Evolutionary conservation across 1,284 basidiomycete species (phyloP), one percentile per base, ranked within the genome.

Genomic region (Mrakiaceae sp.): DNA sequence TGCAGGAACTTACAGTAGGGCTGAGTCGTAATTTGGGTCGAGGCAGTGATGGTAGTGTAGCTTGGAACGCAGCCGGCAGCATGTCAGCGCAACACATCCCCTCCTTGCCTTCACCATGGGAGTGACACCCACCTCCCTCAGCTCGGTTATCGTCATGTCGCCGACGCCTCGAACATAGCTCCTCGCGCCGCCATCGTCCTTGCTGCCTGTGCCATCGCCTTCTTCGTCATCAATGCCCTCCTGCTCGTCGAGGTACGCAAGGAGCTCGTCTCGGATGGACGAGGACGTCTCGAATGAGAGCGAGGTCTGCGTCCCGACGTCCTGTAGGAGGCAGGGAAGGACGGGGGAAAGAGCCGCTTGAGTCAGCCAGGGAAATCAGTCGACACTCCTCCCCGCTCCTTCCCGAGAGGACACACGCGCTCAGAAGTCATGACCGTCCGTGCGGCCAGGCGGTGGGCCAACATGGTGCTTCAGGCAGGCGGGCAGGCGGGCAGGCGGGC

Each of bases 271-370:
- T n/a, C 65, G 49, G 46, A 66, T 66, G 10, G 65, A 66, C 6
- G 61, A 63, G 2, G 61, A 63, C 11, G 65, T 66, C 53, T 66
- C 65, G n/a, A 66, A 66, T 3, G 61, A 63, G 16, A 66, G 58
- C 6, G 61, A 63, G 3, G 65, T 66, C 12, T 66, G 65, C 0
- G 65, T 66, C 1, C 65, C 65, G 10, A 58, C 54, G 11, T 62
- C 61, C 65, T 66, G 53, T 10, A 27, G 39, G 4, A 47, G 48
- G 2, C 2, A 5, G 50, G 14, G 9, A 49, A 27, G 54, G 40
- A 51, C 27, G 47, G n/a, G 11, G 40, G 40, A 48, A 44, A 11
- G 14, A 40, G 48, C 1, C 16, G 48, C 42, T 49, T 8, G 48
- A 14, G 48, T 14, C 9, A 60, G 4, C 0, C 7, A 42, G 16